Evolutionary conservation across 2,329 filamentous ascomycete genomes (phyloP), one percentile per base, ranked within the genome.

Genomic region (Coniochaeta prunicola): DNA sequence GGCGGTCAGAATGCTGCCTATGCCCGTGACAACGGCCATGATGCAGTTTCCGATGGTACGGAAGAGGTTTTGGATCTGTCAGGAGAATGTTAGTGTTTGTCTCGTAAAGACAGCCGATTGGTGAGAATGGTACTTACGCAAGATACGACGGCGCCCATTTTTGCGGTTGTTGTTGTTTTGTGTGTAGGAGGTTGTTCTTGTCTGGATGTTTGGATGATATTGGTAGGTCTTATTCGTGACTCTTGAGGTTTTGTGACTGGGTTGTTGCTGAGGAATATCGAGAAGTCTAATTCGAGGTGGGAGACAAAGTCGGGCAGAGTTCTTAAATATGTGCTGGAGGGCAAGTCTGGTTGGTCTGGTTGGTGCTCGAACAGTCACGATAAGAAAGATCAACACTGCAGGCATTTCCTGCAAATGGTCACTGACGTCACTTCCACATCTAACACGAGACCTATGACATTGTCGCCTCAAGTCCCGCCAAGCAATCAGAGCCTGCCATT

Each of bases 91-190:
- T 54, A 54, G 50, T 3, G 3, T 2, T 48, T 66, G 58, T 64
- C 63, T 59, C 63, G 70, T 63, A 67, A 63, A n/a, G 53, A 12
- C 4, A 17, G 19, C 21, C 21, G 13, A 40, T 33, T 26, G 7
- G 8, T 15, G 42, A 53, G 48, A 45, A 31, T 12, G 13, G 19
- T 33, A 82, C 89, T 69, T 90, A 93, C 90, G 71, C 90, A 92
- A 72, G 89, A 92, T 65, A 91, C 80, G 69, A 94, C 86, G 74
- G 88, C 89, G 77, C 90, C 90, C 90, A 94, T 93, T 66, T 73
- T 86, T 74, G 68, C 58, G 61, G 42, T 60, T 58, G 42, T 57
- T 40, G 57, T 45, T 45, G 40, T 45, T 45, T 21, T 45, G 40
- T 45, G 6, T 45, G 40, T 21, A 15, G 40, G 21, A 45, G 40